These are phyloP conservation scores for Xylaria intraflava DNA, from an alignment of 495 filamentous ascomycete genomes.

Conservation along the genomic window DNA sequence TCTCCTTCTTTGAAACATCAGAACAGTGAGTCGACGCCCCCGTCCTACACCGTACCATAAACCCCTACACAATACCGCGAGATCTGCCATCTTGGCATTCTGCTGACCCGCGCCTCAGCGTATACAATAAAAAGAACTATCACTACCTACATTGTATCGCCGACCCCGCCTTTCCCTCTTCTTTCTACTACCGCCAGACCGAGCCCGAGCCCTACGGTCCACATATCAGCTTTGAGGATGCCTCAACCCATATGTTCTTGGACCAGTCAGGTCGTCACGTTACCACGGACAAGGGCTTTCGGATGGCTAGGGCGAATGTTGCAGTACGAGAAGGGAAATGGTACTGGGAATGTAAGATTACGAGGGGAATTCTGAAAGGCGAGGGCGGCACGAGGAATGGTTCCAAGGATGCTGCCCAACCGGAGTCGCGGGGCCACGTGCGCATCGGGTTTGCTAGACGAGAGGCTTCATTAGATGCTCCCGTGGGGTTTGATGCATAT, in stretches of 20 bases:
- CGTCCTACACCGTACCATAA: not conserved
- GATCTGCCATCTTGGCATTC: constrained; percentile 25
- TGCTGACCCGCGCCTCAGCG: constrained; percentile 46
- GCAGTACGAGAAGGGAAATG: constrained; percentile 83
- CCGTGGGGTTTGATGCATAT: constrained; percentile 93
- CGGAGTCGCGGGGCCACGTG: constrained; percentile 61
- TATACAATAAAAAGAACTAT: constrained; percentile 85
- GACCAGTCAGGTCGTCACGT: constrained; percentile 53
- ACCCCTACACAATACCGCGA: constrained; percentile 14
- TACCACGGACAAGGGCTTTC: constrained; percentile 73
- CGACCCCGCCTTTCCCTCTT: constrained; percentile 76
- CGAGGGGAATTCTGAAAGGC: constrained; percentile 50
- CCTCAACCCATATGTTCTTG: constrained; percentile 68
- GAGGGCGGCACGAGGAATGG: constrained; percentile 30
- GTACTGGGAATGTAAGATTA: constrained; percentile 91
- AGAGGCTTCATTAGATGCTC: constrained; percentile 85
- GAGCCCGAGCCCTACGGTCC: constrained; percentile 75
- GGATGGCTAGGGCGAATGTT: constrained; percentile 83
- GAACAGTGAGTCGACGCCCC: constrained; percentile 52
- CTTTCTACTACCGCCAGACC: constrained; percentile 81
- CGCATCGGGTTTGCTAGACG: constrained; percentile 84
- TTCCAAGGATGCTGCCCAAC: constrained; percentile 1
- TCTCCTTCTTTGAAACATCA: constrained; percentile 55
- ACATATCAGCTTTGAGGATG: constrained; percentile 87
- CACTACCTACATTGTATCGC: constrained; percentile 88